phyloP scores from a whole-genome alignment of 23 red algal genomes.

The Gracilaria gracilis region DNA sequence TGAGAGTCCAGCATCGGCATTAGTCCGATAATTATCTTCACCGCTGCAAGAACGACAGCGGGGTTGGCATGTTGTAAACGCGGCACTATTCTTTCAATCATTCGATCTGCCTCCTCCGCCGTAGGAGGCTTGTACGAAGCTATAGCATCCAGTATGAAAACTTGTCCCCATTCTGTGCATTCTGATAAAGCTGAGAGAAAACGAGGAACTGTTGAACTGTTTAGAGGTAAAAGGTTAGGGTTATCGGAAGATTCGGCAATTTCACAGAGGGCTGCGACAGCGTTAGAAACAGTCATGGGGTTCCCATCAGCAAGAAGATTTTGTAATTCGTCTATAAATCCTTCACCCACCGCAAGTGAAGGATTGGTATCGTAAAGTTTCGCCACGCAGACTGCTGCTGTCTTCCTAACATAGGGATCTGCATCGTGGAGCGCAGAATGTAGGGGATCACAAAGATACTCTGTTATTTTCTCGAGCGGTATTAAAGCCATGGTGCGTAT shows the following conservation, averaged over 20 bases:
- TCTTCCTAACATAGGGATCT: conserved; percentile 96
- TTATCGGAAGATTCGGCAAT: conserved; percentile 66
- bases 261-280: conserved; percentile 80
- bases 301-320: conserved; percentile 87
- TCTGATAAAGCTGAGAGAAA: conserved; percentile 86
- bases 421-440: conserved; percentile 73
- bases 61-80: conserved; percentile 93
- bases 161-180: conserved; percentile 98
- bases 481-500: conserved; percentile 96
- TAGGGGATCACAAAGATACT: conserved; percentile 81
- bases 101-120: conserved; percentile 76
- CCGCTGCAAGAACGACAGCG: conserved; percentile 86
- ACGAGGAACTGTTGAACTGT: conserved; percentile 33
- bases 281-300: conserved; percentile 86
- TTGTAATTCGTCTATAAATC: conserved; percentile 72
- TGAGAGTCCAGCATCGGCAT: conserved; percentile 35
- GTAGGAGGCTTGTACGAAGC: conserved; percentile 76
- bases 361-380: conserved; percentile 87
- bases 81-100: conserved; percentile 88
- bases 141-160: conserved; percentile 91
- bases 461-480: conserved; percentile 73
- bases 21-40: conserved; percentile 64
- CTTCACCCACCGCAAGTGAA: conserved; percentile 55
- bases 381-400: conserved; percentile 90
- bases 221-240: conserved; percentile 54